Conservation (phyloP, 139 green algal species). For the Haematococcus lacustris region DNA sequence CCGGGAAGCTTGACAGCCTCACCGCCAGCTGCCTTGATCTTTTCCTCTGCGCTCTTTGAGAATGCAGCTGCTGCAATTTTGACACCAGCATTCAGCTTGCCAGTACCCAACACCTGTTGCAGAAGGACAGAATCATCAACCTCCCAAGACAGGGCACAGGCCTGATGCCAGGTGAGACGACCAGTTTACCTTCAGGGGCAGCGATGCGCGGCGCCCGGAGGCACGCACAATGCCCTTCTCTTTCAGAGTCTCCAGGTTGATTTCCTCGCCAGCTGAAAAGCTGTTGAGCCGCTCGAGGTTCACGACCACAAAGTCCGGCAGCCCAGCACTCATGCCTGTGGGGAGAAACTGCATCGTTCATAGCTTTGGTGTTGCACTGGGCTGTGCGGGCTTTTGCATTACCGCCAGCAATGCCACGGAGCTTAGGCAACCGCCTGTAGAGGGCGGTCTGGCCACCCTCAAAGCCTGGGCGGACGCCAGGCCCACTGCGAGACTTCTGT, state of each 20-base stretch:
- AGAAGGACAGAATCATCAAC: too few species aligned
- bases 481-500: conserved; percentile 89
- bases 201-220: conserved; percentile 62
- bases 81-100: conserved; percentile 65
- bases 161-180: too few species aligned
- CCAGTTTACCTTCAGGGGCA: conserved; percentile 95
- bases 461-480: conserved; percentile 80
- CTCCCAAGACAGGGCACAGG: neutral
- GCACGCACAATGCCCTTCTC: conserved; percentile 68
- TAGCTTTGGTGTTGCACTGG: neutral
- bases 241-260: conserved; percentile 75
- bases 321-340: conserved; percentile 83
- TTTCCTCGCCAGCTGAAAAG: conserved; percentile 70
- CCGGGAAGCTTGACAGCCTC: conserved; percentile 44
- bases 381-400: neutral
- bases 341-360: neutral
- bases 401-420: conserved; percentile 94
- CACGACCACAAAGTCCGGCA: conserved; percentile 79
- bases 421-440: conserved; percentile 93
- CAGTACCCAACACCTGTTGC: conserved; percentile 88
- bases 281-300: conserved; percentile 81
- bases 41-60: conserved; percentile 63
- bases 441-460: conserved; percentile 96
- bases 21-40: conserved; percentile 85
- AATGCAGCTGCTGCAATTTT: conserved; percentile 82